Conservation (phyloP, 192 early-diverging fungal genomes). For the Umbelopsis isabellina region DNA sequence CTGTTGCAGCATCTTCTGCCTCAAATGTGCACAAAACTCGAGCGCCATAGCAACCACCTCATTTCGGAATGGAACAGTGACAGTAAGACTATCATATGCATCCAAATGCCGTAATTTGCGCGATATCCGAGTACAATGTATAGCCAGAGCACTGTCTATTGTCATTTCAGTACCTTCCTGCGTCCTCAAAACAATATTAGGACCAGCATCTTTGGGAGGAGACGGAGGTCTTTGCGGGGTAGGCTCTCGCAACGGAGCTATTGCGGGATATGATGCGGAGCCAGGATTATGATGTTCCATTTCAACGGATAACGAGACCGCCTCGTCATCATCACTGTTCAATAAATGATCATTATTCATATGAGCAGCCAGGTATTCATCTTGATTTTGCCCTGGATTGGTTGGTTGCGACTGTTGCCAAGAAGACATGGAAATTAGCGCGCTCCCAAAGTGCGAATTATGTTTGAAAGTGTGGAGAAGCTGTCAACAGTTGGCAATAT, state of each 20-base stretch:
- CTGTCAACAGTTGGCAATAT: background rate
- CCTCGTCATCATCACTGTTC: conserved; percentile 11
- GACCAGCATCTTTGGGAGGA: conserved; percentile 8
- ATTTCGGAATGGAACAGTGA: conserved; percentile 6
- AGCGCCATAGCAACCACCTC: conserved; percentile 10
- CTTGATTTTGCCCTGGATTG: conserved; percentile 16
- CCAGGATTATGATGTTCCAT: conserved; percentile 15
- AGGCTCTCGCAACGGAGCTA: conserved; percentile 14
- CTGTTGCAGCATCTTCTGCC: conserved; percentile 17
- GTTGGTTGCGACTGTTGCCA: conserved; percentile 5
- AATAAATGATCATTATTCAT: background rate
- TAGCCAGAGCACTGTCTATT: conserved; percentile 11
- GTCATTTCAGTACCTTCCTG: conserved; percentile 10
- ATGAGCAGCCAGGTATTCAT: background rate
- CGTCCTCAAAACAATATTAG: conserved; percentile 3
- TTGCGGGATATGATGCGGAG: conserved; percentile 1
- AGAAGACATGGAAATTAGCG: background rate
- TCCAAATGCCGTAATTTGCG: conserved; percentile 20
- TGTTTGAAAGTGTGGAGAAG: background rate
- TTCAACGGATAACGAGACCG: conserved; percentile 12
- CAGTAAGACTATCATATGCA: conserved; percentile 17
- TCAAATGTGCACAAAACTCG: conserved; percentile 22
- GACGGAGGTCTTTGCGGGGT: conserved; percentile 16
- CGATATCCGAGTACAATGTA: conserved; percentile 21
- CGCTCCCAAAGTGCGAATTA: too few relatives aligned